Conservation (phyloP, 441 rosid genomes). For the Jatropha podagrica region DNA sequence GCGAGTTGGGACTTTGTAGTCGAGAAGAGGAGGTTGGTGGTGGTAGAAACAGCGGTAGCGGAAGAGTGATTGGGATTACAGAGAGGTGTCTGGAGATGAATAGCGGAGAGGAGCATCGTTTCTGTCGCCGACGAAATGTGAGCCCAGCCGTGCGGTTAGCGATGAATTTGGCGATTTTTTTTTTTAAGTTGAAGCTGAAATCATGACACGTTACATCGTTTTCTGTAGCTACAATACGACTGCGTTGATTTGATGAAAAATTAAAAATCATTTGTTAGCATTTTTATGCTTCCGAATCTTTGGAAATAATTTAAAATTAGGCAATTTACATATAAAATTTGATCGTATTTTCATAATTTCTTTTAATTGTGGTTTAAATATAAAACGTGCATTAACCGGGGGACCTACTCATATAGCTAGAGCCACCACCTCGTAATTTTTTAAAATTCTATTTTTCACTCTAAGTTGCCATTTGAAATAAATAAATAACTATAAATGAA, state of each 20-base stretch:
- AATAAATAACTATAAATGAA: too few species aligned
- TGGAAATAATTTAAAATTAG: too few species aligned
- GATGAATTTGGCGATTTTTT: not conserved
- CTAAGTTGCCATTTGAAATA: too few species aligned
- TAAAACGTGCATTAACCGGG: too few species aligned
- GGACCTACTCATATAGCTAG: too few species aligned
- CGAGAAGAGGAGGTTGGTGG: constrained; percentile 26
- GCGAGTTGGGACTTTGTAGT: not conserved
- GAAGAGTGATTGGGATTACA: constrained; percentile 23
- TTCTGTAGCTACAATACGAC: not conserved
- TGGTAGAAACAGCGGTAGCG: constrained; percentile 8
- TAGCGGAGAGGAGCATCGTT: constrained; percentile 61
- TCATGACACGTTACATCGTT: constrained; percentile 7
- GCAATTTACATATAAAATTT: too few species aligned
- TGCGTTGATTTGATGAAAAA: not conserved
- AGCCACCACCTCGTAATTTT: too few species aligned
- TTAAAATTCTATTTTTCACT: too few species aligned
- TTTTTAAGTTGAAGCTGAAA: constrained; percentile 1
- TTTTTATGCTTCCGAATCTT: too few species aligned
- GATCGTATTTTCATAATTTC: too few species aligned
- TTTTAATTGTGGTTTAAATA: too few species aligned
- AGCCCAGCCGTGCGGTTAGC: not conserved
- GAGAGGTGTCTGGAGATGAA: constrained; percentile 38
- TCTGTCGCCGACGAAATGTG: not conserved
- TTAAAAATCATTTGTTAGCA: too few species aligned